A percentile compares a stretch with the other conserved stretches of the same genome.
Conservation (phyloP, 208 protist species). For the Leishmania tropica region DNA sequence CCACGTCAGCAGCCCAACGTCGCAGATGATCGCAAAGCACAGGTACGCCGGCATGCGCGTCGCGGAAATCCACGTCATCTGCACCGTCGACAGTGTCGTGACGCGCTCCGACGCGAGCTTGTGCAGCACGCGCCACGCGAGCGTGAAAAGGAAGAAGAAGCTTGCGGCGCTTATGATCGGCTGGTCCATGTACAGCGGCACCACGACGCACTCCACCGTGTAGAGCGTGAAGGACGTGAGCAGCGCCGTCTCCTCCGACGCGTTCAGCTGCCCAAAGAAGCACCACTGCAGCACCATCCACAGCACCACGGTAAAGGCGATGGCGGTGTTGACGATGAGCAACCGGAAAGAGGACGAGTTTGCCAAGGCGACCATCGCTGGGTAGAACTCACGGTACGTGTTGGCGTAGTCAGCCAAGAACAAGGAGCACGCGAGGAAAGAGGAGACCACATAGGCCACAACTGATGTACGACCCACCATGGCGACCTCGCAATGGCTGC, state of each 20-base stretch:
- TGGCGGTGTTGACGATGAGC: slow-evolving; percentile 44
- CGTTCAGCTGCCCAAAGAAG: slow-evolving; percentile 77
- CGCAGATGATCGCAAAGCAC: slow-evolving; percentile 28
- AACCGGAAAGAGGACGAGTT: slow-evolving; percentile 71
- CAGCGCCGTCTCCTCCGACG: slow-evolving; percentile 44
- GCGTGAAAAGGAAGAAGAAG: slow-evolving; percentile 35
- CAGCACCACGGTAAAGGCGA: slow-evolving; percentile 36
- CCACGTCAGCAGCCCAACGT: slow-evolving; percentile 22
- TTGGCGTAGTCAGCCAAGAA: slow-evolving; percentile 65
- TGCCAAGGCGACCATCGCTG: slow-evolving; percentile 59
- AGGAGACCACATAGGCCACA: slow-evolving; percentile 49
- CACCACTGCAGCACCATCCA: slow-evolving; percentile 41
- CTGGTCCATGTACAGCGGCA: slow-evolving; percentile 49
- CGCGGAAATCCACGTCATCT: slow-evolving; percentile 18
- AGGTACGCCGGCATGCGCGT: slow-evolving; percentile 35
- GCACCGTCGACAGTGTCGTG: slow-evolving; percentile 33
- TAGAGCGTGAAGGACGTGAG: slow-evolving; percentile 42
- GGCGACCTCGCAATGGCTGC: slow-evolving; percentile 1
- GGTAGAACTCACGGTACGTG: slow-evolving; percentile 68
- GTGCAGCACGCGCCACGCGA: slow-evolving; percentile 62
- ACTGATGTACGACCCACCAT: slow-evolving; percentile 22
- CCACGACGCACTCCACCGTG: slow-evolving; percentile 57
- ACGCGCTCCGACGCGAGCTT: slow-evolving; percentile 64
- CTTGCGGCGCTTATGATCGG: slow-evolving; percentile 35
- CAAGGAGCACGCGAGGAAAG: slow-evolving; percentile 37